Base-by-base conservation (phyloP, 2,329 filamentous ascomycete species). In the Blumeria graminis region DNA sequence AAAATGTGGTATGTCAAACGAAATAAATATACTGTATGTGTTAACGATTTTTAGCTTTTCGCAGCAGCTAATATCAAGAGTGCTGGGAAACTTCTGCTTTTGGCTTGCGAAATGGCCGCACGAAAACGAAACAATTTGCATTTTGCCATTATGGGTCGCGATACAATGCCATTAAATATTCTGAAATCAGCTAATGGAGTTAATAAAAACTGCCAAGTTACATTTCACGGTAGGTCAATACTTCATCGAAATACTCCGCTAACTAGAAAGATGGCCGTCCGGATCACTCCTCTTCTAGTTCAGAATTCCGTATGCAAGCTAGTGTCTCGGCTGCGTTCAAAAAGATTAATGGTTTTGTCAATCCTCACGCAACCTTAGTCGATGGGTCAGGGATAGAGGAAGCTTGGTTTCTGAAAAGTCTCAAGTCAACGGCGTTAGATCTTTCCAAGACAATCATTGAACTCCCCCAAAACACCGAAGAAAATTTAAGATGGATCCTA, bases 31-130 rank as follows among this genome's bases (percentile, higher is more conserved):
- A 28, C 16, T 52, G 39, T 55, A 43, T 50, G 16, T 54, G 22
- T 58, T 62, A 56, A 63, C 22, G 28, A 51, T 41, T 9, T 55
- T 33, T 55, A 65, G 63, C 68, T 95, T 3, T 94, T 94, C 65
- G 82, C 81, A 4, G 81, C 84, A 3, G 81, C 85, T 0, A 88
- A 76, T 59, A 69, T 93, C 55, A 77, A 77, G 66, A 92, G 86
- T 65, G 78, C 81, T 14, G 76, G 85, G 0, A 76, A 76, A 35
- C 67, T 95, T 56, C 71, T 94, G 35, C 87, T 88, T 0, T 72
- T 94, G 65, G 86, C 89, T 6, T 96, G 92, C 68, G 78, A 86
- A 63, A 95, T 95, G 89, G 81, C 81, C 6, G 68, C 68, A 22
- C 75, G 80, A 67, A 74, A 76, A 57, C 73, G 76, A 58, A 94